A percentile compares a stretch with the other conserved stretches of the same genome.
These are phyloP conservation scores for Capsicum baccatum DNA, from an alignment of 257 asterid species.

Conservation along the genomic window DNA sequence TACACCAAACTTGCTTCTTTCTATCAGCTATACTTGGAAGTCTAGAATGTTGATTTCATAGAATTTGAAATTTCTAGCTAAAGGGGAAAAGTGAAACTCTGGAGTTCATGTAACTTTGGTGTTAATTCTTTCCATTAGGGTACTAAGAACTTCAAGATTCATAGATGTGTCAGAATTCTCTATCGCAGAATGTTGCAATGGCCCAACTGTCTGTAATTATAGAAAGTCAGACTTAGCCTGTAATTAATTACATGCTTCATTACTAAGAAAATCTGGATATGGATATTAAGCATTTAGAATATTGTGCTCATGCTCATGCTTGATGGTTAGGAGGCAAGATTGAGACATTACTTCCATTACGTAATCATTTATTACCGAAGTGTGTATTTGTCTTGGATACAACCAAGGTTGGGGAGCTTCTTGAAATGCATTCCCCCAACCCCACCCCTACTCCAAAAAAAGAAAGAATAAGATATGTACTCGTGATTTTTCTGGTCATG, in stretches of 20 bases:
- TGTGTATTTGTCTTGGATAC: neutral
- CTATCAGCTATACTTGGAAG: neutral
- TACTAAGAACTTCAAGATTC: neutral
- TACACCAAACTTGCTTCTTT: neutral
- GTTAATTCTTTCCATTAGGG: neutral
- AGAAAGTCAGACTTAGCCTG: neutral
- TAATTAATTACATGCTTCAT: neutral
- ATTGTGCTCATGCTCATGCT: neutral
- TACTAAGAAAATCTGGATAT: conserved; percentile 15
- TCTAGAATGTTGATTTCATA: neutral
- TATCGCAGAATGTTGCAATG: neutral
- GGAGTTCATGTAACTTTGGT: neutral
- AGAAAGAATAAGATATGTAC: neutral
- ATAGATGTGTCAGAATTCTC: conserved; percentile 1
- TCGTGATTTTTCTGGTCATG: neutral
- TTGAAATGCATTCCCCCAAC: neutral
- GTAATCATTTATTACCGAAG: neutral
- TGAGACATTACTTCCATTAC: neutral
- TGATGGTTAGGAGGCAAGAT: conserved; percentile 6
- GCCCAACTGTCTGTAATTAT: neutral
- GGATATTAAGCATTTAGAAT: neutral
- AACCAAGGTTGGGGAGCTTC: conserved; percentile 13
- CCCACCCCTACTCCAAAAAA: neutral
- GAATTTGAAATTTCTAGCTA: neutral
- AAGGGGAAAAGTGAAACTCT: neutral